These are phyloP conservation scores for Clonostachys byssicola DNA, from an alignment of 2,329 filamentous ascomycete species.

Conservation along the genomic window DNA sequence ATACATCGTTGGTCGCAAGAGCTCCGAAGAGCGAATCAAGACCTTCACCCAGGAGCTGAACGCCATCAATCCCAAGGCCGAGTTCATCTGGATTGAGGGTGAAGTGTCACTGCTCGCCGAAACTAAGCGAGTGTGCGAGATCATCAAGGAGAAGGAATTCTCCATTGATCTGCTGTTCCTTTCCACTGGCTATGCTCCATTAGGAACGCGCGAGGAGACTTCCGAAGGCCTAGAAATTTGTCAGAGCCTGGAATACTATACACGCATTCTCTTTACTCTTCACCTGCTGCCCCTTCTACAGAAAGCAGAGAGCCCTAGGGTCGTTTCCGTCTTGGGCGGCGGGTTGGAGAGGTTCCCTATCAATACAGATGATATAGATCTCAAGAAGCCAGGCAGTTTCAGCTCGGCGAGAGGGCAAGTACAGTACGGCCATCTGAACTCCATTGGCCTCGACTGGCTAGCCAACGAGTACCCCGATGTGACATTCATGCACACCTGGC, in stretches of 20 bases:
- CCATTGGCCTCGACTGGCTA: constrained; percentile 13
- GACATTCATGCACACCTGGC: constrained; percentile 18
- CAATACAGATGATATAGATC: constrained; percentile 15
- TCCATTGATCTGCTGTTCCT: constrained; percentile 37
- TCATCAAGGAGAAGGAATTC: constrained; percentile 28
- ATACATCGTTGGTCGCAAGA: constrained; percentile 36
- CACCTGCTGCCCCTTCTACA: constrained; percentile 33
- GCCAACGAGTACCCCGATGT: constrained; percentile 11
- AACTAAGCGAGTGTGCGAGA: constrained; percentile 26
- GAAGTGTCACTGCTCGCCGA: constrained; percentile 40
- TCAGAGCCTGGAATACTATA: constrained; percentile 34
- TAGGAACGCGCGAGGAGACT: constrained; percentile 28
- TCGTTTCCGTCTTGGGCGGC: constrained; percentile 17
- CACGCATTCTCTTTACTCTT: constrained; percentile 31
- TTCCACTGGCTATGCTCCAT: constrained; percentile 35
- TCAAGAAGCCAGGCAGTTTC: constrained; percentile 18
- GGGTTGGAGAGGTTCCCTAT: constrained; percentile 7
- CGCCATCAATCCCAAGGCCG: constrained; percentile 27
- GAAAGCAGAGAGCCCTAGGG: constrained; percentile 13
- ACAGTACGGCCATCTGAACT: constrained; percentile 19
- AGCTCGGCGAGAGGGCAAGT: constrained; percentile 12
- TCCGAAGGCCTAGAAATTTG: constrained; percentile 34
- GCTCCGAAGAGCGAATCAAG: constrained; percentile 18
- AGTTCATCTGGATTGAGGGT: constrained; percentile 34
- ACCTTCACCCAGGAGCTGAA: constrained; percentile 28